Conservation (phyloP, 2,329 filamentous ascomycete species). For the Cercospora sesami region DNA sequence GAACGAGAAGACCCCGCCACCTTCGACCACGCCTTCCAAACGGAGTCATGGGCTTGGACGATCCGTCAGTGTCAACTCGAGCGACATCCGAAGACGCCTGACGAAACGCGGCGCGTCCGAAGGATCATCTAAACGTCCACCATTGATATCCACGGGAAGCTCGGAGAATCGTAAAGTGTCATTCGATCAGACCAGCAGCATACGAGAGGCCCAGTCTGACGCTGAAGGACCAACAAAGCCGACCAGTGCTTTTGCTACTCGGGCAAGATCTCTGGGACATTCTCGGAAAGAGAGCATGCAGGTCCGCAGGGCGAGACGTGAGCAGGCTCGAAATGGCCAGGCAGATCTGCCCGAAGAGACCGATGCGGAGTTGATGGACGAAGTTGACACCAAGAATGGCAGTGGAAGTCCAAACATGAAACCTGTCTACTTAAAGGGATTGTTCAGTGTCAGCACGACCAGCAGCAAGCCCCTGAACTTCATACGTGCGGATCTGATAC, state of each 20-base stretch:
- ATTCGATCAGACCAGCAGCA: slow-evolving; percentile 39
- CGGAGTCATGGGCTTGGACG: slow-evolving; percentile 63
- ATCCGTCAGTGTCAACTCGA: slow-evolving; percentile 89
- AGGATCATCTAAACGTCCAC: slow-evolving; percentile 45
- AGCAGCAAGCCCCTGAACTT: slow-evolving; percentile 84
- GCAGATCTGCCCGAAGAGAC: slow-evolving; percentile 89
- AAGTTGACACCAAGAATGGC: slow-evolving; percentile 50
- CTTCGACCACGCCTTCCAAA: slow-evolving; percentile 5
- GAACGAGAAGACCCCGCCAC: slow-evolving; percentile 25
- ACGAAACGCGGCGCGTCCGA: slow-evolving; percentile 58
- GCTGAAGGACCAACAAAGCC: slow-evolving; percentile 41
- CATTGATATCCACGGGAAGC: slow-evolving; percentile 31
- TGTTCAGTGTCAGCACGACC: slow-evolving; percentile 96
- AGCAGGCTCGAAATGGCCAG: slow-evolving; percentile 51
- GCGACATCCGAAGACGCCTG: slow-evolving; percentile 70
- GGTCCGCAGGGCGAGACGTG: slow-evolving; percentile 67
- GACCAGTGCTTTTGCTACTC: slow-evolving; percentile 61
- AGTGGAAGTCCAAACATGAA: slow-evolving; percentile 71
- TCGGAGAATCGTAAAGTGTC: slow-evolving; percentile 36
- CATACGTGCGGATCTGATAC: slow-evolving; percentile 86
- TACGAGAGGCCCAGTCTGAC: slow-evolving; percentile 52
- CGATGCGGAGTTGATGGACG: slow-evolving; percentile 70
- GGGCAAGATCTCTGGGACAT: slow-evolving; percentile 86
- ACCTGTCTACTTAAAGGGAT: slow-evolving; percentile 90
- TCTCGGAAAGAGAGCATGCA: slow-evolving; percentile 90